phyloP scores from a whole-genome alignment of 148 eudicot species.

The Euryodendron excelsum region DNA sequence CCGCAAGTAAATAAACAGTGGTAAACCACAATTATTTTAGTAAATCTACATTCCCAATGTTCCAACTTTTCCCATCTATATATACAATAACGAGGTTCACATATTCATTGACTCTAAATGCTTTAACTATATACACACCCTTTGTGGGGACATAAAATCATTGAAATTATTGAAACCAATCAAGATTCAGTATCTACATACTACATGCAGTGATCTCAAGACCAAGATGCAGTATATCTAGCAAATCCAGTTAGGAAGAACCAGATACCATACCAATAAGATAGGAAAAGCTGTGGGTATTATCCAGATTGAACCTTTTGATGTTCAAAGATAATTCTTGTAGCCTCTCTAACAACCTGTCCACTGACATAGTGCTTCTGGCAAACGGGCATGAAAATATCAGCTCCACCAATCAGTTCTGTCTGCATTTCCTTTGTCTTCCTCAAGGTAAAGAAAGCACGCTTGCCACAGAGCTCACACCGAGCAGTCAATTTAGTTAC shows the following conservation, averaged over 20 bases:
- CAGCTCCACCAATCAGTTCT: constrained; percentile 90
- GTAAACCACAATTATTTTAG: too few relatives aligned
- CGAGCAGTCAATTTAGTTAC: constrained; percentile 82
- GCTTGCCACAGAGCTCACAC: constrained; percentile 84
- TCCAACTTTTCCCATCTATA: too few relatives aligned
- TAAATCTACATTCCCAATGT: too few relatives aligned
- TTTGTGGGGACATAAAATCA: background rate
- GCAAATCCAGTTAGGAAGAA: background rate
- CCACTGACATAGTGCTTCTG: constrained; percentile 85
- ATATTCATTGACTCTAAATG: too few relatives aligned
- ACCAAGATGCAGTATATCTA: background rate
- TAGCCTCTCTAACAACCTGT: constrained; percentile 72
- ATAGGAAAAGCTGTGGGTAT: background rate
- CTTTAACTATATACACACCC: too few relatives aligned
- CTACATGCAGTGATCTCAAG: background rate
- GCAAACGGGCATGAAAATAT: constrained; percentile 95
- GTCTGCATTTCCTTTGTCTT: constrained; percentile 78
- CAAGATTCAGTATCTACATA: background rate
- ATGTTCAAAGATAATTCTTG: constrained; percentile 51
- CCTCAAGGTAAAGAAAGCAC: constrained; percentile 83
- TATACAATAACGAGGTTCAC: too few relatives aligned
- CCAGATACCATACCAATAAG: background rate
- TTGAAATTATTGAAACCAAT: background rate
- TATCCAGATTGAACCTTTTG: constrained; percentile 57
- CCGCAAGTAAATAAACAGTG: too few relatives aligned